Conservation (phyloP, 805 yeast genomes). For the Metschnikowia cerradonensis region DNA sequence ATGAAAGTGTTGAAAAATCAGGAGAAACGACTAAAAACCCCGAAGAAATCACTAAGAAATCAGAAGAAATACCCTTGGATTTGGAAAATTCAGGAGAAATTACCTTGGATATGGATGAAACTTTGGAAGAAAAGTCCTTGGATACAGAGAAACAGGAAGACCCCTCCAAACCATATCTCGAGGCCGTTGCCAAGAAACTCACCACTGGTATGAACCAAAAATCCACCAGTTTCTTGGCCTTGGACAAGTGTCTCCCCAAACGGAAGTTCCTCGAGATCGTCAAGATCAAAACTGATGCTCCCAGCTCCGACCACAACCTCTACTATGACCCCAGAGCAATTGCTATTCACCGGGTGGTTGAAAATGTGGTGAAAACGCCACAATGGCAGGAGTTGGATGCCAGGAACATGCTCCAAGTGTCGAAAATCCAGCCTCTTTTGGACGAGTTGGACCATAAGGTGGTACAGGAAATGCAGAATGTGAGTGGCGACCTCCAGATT, state of each 20-base stretch:
- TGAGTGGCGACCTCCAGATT: slow-evolving; percentile 15
- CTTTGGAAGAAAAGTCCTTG: background rate
- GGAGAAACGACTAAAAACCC: too few relatives aligned
- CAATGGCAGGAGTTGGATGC: slow-evolving; percentile 15
- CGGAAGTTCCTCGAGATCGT: slow-evolving; percentile 55
- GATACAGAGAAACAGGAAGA: background rate
- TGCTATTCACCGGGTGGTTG: slow-evolving; percentile 35
- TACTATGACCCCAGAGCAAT: slow-evolving; percentile 31
- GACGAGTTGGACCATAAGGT: slow-evolving; percentile 21
- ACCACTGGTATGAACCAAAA: slow-evolving; percentile 21
- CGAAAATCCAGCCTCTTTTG: slow-evolving; percentile 13
- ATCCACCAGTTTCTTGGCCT: slow-evolving; percentile 61
- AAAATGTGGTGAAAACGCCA: slow-evolving; percentile 18
- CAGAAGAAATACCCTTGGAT: slow-evolving; percentile 17
- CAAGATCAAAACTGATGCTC: slow-evolving; percentile 27
- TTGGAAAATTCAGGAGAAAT: slow-evolving; percentile 11
- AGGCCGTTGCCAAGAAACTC: background rate
- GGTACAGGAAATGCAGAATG: slow-evolving; percentile 14
- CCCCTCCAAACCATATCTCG: background rate
- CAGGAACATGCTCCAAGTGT: slow-evolving; percentile 13
- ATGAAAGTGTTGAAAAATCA: background rate
- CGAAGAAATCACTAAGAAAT: too few relatives aligned
- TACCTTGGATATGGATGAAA: background rate
- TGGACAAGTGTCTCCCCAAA: slow-evolving; percentile 78
- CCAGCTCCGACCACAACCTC: slow-evolving; percentile 10